Percentiles rank a stretch among this genome's conserved stretches.
phyloP scores from a whole-genome alignment of 768 basidiomycete genomes.

The Phaffia tasmanica region DNA sequence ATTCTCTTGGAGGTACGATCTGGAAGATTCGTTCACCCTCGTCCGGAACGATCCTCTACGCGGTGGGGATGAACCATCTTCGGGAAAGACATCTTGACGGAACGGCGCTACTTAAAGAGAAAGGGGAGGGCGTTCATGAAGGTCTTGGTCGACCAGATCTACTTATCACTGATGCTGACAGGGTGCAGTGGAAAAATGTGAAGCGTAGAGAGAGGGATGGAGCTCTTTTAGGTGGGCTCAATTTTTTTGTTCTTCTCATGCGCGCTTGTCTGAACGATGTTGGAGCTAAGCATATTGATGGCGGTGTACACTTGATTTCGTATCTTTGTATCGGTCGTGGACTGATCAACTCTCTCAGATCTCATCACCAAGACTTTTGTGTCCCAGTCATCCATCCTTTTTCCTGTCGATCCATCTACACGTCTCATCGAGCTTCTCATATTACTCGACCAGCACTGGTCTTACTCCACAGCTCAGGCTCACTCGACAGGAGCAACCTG shows the following conservation, averaged over 20 bases:
- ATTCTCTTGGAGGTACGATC: slow-evolving; percentile 89
- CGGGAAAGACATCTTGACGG: slow-evolving; percentile 90
- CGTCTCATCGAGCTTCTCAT: slow-evolving; percentile 93
- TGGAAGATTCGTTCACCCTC: slow-evolving; percentile 99
- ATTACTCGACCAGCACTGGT: slow-evolving; percentile 94
- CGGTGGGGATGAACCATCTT: slow-evolving; percentile 92
- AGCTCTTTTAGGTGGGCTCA: slow-evolving; percentile 57
- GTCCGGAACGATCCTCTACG: slow-evolving; percentile 88
- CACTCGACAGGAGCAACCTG: slow-evolving; percentile 32
- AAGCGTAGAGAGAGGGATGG: slow-evolving; percentile 82
- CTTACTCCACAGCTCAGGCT: slow-evolving; percentile 64
- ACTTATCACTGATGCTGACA: slow-evolving; percentile 83
- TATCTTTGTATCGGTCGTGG: background rate
- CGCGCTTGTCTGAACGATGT: background rate
- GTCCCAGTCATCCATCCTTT: slow-evolving; percentile 65
- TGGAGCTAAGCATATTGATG: background rate
- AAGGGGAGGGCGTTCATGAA: slow-evolving; percentile 61
- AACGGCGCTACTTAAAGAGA: slow-evolving; percentile 62
- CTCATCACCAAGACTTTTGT: slow-evolving; percentile 76
- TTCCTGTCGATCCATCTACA: slow-evolving; percentile 88
- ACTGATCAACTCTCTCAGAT: slow-evolving; percentile 44
- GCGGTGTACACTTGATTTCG: slow-evolving; percentile 4
- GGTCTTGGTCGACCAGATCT: slow-evolving; percentile 80
- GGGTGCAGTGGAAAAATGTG: slow-evolving; percentile 68
- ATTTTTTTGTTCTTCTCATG: background rate